A percentile compares a stretch with the other conserved stretches of the same genome.
Conservation (phyloP, 2,329 filamentous ascomycete species). For the Didymella glomerata region DNA sequence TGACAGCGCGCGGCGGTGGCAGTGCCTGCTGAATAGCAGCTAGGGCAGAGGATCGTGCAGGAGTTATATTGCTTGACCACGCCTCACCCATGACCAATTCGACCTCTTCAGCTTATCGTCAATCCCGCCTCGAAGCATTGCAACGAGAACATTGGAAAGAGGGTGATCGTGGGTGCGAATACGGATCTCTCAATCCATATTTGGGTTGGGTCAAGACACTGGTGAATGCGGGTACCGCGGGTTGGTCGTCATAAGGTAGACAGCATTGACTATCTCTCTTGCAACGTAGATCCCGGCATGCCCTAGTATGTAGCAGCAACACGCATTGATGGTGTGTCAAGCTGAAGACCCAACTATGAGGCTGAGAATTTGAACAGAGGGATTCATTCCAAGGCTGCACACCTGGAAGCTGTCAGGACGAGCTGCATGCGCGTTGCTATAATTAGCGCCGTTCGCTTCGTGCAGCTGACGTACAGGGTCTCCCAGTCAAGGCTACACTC, state of each 20-base stretch:
- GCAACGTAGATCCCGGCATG: background rate
- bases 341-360: background rate
- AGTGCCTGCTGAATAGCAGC: constrained; percentile 32
- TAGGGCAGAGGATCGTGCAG: constrained; percentile 18
- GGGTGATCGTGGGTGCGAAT: background rate
- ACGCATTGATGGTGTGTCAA: background rate
- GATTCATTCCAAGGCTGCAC: background rate
- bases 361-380: background rate
- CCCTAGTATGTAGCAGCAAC: background rate
- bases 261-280: background rate
- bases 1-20: constrained; percentile 43
- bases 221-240: constrained; percentile 7
- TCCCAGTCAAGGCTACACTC: constrained; percentile 10
- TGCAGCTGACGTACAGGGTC: constrained; percentile 16
- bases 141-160: background rate
- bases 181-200: background rate
- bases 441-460: constrained; percentile 15
- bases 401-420: constrained; percentile 2
- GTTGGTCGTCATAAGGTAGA: constrained; percentile 6
- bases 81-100: constrained; percentile 4
- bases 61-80: constrained; percentile 20
- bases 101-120: constrained; percentile 7
- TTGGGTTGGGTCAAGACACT: background rate
- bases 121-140: background rate
- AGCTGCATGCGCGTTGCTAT: constrained; percentile 11